Conservation (phyloP, 331 rosid species). For the Erythrophleum ivorense region DNA sequence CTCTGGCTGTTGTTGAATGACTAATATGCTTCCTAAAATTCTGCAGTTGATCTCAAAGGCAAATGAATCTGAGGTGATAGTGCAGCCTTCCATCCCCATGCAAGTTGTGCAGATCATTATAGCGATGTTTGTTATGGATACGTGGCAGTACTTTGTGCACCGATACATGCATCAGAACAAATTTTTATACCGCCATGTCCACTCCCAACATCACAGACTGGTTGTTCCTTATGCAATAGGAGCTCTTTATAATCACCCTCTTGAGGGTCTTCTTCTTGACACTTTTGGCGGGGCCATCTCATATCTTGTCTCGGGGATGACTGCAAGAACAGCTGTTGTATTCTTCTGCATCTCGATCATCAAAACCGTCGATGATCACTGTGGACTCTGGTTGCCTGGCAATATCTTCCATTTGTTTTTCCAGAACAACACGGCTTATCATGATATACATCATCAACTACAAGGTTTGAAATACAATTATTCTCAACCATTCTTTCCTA, state of each 20-base stretch:
- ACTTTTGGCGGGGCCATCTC: conserved; percentile 89
- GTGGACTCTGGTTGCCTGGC: conserved; percentile 24
- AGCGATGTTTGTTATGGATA: not conserved
- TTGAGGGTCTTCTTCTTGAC: conserved; percentile 91
- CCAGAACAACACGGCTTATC: conserved; percentile 19
- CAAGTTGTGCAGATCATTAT: conserved; percentile 40
- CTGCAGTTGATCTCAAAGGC: conserved; percentile 63
- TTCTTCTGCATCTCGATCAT: conserved; percentile 86
- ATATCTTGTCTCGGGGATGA: conserved; percentile 79
- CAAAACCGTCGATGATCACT: conserved; percentile 79
- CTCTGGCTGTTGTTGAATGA: conserved; percentile 12
- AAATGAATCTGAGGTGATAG: conserved; percentile 46
- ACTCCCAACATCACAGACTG: conserved; percentile 85
- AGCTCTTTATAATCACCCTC: conserved; percentile 87
- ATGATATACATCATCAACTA: conserved; percentile 40
- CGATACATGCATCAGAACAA: conserved; percentile 21
- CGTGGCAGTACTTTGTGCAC: conserved; percentile 25
- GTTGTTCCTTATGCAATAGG: conserved; percentile 91
- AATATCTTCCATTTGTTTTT: conserved; percentile 11
- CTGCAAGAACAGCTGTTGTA: conserved; percentile 77
- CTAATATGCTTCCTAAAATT: conserved; percentile 38
- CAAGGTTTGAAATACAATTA: conserved; percentile 83
- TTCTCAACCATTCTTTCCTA: conserved; percentile 87
- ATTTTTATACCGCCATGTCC: conserved; percentile 73
- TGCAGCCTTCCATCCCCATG: conserved; percentile 62